Base-by-base conservation (phyloP, 2,329 filamentous ascomycete species). In the Fusarium newnesense region DNA sequence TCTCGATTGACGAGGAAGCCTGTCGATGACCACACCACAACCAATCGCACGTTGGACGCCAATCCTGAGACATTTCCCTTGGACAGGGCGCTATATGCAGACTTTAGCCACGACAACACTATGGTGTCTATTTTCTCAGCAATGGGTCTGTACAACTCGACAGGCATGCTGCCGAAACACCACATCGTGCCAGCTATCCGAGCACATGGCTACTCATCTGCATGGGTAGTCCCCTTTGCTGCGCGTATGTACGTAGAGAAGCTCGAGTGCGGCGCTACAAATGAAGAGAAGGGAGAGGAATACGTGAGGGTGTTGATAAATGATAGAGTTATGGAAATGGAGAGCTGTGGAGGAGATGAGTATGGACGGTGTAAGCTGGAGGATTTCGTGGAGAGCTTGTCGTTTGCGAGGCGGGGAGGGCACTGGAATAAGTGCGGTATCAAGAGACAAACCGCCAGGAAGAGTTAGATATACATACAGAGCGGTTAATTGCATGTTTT, bases 71-170 rank as follows among this genome's bases (percentile, higher is more conserved):
- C 93, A 0, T 98, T 97, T 77, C 95, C 95, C 0, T 84, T 97
- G 1, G 86, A 88, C 69, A 82, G 84, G 47, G 83, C 83, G 16
- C 83, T 97, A 3, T 98, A 97, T 78, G 95, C 94, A 1, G 95
- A 98, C 81, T 97, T 98, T 79, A 94, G 91, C 71, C 95, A 98
- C 81, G 95, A 98, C 82, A 97, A 97, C 80, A 91, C 93, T 79
- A 94, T 98, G 90, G 90, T 89, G 36, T 88, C 88, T 12, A 90
- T 97, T 11, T 93, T 93, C 79, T 90, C 90, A 9, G 94, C 94
- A 0, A 79, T 98, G 72, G 93, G 94, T 0, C 83, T 97, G 32
- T 97, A 94, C 83, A 93, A 95, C 74, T 83, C 82, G 47, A 94
- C 90, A 0, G 77, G 79, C 19, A 84, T 87, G 16, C 83, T 92